A percentile compares a stretch with the other conserved stretches of the same genome.
phyloP scores from a whole-genome alignment of 2,329 filamentous ascomycete genomes.

The Calonectria pseudoturangicola region DNA sequence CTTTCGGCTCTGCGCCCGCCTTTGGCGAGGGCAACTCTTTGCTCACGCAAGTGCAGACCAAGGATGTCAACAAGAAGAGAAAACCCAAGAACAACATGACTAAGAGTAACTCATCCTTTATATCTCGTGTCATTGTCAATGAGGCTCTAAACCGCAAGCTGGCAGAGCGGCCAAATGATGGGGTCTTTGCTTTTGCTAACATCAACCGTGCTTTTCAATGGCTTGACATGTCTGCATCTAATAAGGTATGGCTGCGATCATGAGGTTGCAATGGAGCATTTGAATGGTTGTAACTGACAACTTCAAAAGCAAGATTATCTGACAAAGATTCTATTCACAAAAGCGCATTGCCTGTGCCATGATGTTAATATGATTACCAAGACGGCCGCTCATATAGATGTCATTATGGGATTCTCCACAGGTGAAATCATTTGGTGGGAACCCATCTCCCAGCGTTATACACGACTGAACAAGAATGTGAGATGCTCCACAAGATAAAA shows the following conservation, averaged over 20 bases:
- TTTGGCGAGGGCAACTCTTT: constrained; percentile 92
- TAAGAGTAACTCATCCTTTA: constrained; percentile 99
- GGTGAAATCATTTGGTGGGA: constrained; percentile 99
- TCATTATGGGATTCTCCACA: constrained; percentile 96
- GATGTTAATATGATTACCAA: constrained; percentile 92
- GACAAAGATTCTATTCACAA: constrained; percentile 97
- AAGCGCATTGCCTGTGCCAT: constrained; percentile 95
- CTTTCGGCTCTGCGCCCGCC: constrained; percentile 73
- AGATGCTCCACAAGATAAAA: constrained; percentile 49
- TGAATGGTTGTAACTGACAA: constrained; percentile 48
- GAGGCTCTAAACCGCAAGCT: constrained; percentile 87
- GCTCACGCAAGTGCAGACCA: constrained; percentile 76
- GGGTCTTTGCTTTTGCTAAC: constrained; percentile 94
- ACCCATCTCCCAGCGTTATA: constrained; percentile 96
- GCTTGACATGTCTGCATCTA: constrained; percentile 88
- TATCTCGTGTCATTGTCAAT: constrained; percentile 95
- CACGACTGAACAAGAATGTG: constrained; percentile 95
- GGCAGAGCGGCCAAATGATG: constrained; percentile 84
- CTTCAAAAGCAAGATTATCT: constrained; percentile 84
- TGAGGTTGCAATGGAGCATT: neutral
- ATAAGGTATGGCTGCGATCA: constrained; percentile 71
- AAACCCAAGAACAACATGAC: constrained; percentile 99
- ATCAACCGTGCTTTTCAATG: constrained; percentile 97
- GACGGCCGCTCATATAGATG: constrained; percentile 85
- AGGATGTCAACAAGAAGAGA: constrained; percentile 85